Conservation (phyloP, 2,329 filamentous ascomycete genomes). For the Xylaria sp. region DNA sequence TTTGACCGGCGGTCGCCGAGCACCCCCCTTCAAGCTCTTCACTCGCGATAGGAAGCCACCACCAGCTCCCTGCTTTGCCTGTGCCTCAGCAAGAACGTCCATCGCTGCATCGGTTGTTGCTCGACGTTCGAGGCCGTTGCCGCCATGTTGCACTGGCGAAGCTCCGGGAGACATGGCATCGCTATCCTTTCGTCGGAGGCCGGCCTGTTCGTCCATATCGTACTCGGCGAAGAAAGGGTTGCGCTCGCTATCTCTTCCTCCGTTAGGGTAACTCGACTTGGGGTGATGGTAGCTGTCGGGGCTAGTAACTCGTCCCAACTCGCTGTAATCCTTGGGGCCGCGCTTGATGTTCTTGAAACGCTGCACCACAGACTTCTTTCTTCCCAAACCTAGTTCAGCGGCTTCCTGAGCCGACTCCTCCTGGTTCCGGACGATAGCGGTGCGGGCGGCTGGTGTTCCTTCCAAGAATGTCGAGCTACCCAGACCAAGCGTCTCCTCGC, state of each 20-base stretch:
- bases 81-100: slow-evolving; percentile 36
- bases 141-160: slow-evolving; percentile 46
- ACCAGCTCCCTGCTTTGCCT: slow-evolving; percentile 41
- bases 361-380: slow-evolving; percentile 93
- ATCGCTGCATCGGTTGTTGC: slow-evolving; percentile 53
- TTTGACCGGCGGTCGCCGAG: slow-evolving; percentile 44
- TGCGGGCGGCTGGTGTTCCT: slow-evolving; percentile 78
- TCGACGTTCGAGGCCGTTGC: slow-evolving; percentile 54
- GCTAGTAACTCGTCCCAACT: slow-evolving; percentile 54
- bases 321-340: slow-evolving; percentile 54
- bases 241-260: slow-evolving; percentile 41
- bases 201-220: slow-evolving; percentile 49
- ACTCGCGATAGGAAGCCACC: slow-evolving; percentile 74
- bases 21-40: slow-evolving; percentile 69
- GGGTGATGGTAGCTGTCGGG: slow-evolving; percentile 45
- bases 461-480: slow-evolving; percentile 96
- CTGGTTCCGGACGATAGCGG: slow-evolving; percentile 70
- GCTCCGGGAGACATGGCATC: slow-evolving; percentile 39
- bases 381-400: slow-evolving; percentile 58
- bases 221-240: slow-evolving; percentile 87
- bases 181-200: slow-evolving; percentile 37
- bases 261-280: slow-evolving; percentile 33
- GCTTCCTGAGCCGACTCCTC: slow-evolving; percentile 59
- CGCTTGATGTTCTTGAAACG: slow-evolving; percentile 78
- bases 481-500: slow-evolving; percentile 74